phyloP scores from a whole-genome alignment of 2,329 filamentous ascomycete species.

The Simplicillium aogashimaense region DNA sequence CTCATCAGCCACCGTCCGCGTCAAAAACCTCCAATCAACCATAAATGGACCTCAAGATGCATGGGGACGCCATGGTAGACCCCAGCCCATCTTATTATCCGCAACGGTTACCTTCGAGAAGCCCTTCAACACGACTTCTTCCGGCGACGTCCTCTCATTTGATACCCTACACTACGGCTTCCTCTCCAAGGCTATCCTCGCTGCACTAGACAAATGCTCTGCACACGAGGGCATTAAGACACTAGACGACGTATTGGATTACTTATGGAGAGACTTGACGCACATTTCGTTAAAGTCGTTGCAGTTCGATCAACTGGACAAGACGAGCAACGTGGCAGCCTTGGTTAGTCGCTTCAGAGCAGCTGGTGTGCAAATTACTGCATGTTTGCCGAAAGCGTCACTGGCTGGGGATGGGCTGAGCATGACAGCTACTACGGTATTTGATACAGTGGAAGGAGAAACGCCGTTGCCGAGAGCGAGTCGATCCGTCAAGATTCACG shows the following conservation, averaged over 20 bases:
- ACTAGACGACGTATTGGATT: constrained; percentile 18
- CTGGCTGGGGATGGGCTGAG: constrained; percentile 53
- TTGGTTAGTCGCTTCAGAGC: constrained; percentile 16
- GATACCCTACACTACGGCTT: constrained; percentile 70
- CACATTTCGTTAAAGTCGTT: constrained; percentile 5
- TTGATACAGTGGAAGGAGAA: constrained; percentile 15
- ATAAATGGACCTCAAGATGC: constrained; percentile 53
- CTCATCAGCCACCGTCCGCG: constrained; percentile 30
- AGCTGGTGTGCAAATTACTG: constrained; percentile 32
- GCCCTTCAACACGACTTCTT: constrained; percentile 47
- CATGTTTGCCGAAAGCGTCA: constrained; percentile 58
- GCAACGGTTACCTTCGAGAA: constrained; percentile 45
- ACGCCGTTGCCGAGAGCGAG: constrained; percentile 14
- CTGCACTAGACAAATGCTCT: constrained; percentile 3
- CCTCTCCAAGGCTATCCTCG: constrained; percentile 55
- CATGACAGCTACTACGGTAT: constrained; percentile 35
- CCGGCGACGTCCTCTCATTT: constrained; percentile 48
- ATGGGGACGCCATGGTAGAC: constrained; percentile 50
- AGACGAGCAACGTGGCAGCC: constrained; percentile 7
- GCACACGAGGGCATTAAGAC: constrained; percentile 1
- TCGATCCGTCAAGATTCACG: constrained; percentile 37
- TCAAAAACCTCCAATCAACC: constrained; percentile 50
- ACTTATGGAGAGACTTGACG: constrained; percentile 22
- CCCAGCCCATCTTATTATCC: constrained; percentile 54
- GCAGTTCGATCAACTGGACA: neutral